A percentile compares a stretch with the other conserved stretches of the same genome.
Evolutionary conservation across 2,329 filamentous ascomycete genomes (phyloP).

Genomic region (Orbilia brochopaga): DNA sequence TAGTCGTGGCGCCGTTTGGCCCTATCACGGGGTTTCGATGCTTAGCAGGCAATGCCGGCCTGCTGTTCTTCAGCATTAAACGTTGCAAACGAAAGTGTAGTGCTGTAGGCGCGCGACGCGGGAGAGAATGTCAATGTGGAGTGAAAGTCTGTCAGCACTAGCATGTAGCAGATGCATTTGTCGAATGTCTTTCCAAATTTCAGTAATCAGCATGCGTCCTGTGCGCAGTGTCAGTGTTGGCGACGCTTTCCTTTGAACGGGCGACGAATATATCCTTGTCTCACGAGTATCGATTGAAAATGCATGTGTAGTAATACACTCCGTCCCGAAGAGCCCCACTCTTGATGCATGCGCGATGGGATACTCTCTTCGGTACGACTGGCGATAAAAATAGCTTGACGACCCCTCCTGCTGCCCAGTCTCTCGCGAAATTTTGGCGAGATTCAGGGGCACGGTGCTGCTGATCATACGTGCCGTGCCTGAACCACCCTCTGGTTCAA

Average conservation of each 20-base stretch:
- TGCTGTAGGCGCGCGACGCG: too few relatives aligned
- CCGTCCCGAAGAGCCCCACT: background rate
- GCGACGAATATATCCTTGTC: background rate
- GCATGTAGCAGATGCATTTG: too few relatives aligned
- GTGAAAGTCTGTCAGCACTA: too few relatives aligned
- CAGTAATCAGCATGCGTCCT: too few relatives aligned
- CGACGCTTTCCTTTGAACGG: too few relatives aligned
- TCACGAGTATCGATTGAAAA: background rate
- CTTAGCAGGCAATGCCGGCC: background rate
- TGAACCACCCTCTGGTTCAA: background rate
- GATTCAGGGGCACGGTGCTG: constrained; percentile 13
- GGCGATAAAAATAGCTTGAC: background rate
- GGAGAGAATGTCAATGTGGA: too few relatives aligned
- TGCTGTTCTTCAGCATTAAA: too few relatives aligned
- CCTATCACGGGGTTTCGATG: constrained; percentile 22
- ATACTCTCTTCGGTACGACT: background rate
- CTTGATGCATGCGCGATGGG: background rate
- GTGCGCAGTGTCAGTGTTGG: too few relatives aligned
- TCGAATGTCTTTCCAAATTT: too few relatives aligned
- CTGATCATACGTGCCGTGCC: constrained; percentile 36
- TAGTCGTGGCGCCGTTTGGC: constrained; percentile 42
- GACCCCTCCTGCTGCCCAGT: constrained; percentile 1
- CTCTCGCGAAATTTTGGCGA: background rate
- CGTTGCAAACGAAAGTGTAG: too few relatives aligned
- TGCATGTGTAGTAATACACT: too few relatives aligned